Conservation (phyloP, 768 basidiomycete genomes). For the Pulveroboletus frians region DNA sequence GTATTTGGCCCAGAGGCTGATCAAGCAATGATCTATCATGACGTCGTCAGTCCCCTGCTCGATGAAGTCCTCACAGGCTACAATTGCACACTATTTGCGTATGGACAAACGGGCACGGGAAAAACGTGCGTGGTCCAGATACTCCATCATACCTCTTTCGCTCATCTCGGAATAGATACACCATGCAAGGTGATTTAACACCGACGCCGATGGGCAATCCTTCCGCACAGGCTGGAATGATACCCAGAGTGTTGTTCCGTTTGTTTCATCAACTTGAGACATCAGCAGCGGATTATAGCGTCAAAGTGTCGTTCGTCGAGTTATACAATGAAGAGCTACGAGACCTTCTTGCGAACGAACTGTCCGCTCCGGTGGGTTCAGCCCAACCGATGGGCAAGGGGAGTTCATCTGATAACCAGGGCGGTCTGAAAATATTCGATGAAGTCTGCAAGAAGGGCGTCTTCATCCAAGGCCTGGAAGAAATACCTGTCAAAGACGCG, state of each 20-base stretch:
- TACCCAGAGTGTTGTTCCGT: conserved; percentile 87
- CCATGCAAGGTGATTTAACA: conserved; percentile 93
- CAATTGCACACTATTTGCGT: conserved; percentile 96
- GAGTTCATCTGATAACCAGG: conserved; percentile 45
- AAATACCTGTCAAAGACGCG: conserved; percentile 76
- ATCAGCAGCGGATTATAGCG: conserved; percentile 75
- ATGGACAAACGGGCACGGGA: conserved; percentile 97
- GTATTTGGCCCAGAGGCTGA: conserved; percentile 98
- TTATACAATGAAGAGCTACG: conserved; percentile 98
- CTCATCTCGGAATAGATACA: conserved; percentile 54
- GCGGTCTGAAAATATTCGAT: conserved; percentile 86
- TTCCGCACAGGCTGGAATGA: conserved; percentile 87
- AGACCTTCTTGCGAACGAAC: conserved; percentile 82
- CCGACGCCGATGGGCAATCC: conserved; percentile 85
- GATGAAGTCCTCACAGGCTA: conserved; percentile 93
- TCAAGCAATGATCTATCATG: conserved; percentile 88
- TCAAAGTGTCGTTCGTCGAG: conserved; percentile 92
- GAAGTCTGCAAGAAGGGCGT: conserved; percentile 85
- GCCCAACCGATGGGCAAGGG: conserved; percentile 75
- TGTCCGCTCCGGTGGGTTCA: conserved; percentile 59
- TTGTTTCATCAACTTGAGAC: conserved; percentile 86
- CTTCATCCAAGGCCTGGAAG: conserved; percentile 92
- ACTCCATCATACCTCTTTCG: not conserved
- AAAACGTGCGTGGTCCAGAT: conserved; percentile 73
- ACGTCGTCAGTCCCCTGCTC: conserved; percentile 89